Percentiles rank a stretch among this genome's conserved stretches.
phyloP scores from a whole-genome alignment of 1,284 basidiomycete species.

The Rhodotorula sp. region DNA sequence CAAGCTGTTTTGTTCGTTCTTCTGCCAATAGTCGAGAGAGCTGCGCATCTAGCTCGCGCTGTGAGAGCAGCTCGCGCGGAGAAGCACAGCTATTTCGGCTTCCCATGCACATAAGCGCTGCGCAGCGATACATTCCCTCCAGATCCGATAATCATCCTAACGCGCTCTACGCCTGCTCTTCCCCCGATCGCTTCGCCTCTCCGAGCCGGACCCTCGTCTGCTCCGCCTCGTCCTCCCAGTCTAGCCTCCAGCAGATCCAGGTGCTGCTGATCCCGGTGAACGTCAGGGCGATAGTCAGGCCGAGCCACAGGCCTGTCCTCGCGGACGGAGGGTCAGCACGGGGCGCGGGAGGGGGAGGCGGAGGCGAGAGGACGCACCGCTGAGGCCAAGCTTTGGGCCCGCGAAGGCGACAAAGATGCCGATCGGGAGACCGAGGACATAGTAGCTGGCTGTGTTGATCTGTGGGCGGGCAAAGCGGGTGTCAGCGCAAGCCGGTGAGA shows the following conservation, averaged over 20 bases:
- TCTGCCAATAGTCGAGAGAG: background rate
- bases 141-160: background rate
- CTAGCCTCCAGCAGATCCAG: conserved; percentile 45
- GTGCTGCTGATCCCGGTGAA: conserved; percentile 46
- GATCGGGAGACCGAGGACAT: conserved; percentile 49
- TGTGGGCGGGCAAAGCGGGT: background rate
- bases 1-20: background rate
- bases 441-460: conserved; percentile 47
- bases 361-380: conserved; percentile 16
- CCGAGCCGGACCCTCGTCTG: conserved; percentile 34
- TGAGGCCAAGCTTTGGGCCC: conserved; percentile 48
- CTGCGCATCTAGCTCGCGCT: background rate
- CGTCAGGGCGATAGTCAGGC: conserved; percentile 49
- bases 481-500: background rate
- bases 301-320: conserved; percentile 49
- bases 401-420: conserved; percentile 48
- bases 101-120: too few species aligned
- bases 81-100: too few species aligned
- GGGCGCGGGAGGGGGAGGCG: background rate
- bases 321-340: background rate
- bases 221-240: conserved; percentile 48
- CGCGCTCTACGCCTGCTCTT: background rate
- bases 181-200: conserved; percentile 32
- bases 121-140: too few species aligned
- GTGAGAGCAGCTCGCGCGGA: too few species aligned